Base-by-base conservation (phyloP, 768 basidiomycete species). In the Lactarius hatsudake region DNA sequence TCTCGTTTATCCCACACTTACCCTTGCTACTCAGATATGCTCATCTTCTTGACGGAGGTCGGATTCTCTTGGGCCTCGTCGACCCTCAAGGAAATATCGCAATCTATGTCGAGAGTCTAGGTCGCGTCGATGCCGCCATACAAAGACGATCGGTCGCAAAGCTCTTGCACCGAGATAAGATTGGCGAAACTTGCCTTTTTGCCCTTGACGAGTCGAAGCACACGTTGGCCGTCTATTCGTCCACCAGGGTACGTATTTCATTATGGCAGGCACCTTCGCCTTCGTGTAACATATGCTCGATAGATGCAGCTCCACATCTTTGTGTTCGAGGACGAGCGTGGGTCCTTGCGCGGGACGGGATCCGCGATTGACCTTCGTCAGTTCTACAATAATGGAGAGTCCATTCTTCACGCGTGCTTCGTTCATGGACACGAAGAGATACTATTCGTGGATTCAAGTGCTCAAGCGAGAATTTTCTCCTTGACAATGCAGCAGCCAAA, bases 121-220 rank as follows among this genome's bases (percentile, higher is more conserved):
- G n/a, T 20, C 58, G 38, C 5, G 45, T 71, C 26, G 62, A 65
- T 20, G 23, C 13, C 1, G 62, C 64, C 12, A 66, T 69, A 45
- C 34, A 51, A 18, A 64, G 30, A 5, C 36, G n/a, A 5, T 51
- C 61, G 2, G 15, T 8, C 28, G 61, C 61, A 9, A 65, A 68
- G 62, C 54, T 36, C 0, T 72, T 87, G 23, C 76, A 80, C 62
- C 78, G 76, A 9, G 80, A 82, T 61, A 85, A 82, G 71, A 78
- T 85, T 12, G 86, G 83, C 0, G 74, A 77, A 4, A 76, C 81
- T 10, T 78, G 80, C 60, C 30, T 82, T 8, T 58, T 87, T 12
- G 78, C 86, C 0, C 84, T 81, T 64, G 85, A 88, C 56, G 86
- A 87, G 69, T 73, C 76, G 18, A 83, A 81, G 67, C 79, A 81